A percentile compares a stretch with the other conserved stretches of the same genome.
Conservation (phyloP, 768 basidiomycete species). For the Gelatoporia subvermispora region DNA sequence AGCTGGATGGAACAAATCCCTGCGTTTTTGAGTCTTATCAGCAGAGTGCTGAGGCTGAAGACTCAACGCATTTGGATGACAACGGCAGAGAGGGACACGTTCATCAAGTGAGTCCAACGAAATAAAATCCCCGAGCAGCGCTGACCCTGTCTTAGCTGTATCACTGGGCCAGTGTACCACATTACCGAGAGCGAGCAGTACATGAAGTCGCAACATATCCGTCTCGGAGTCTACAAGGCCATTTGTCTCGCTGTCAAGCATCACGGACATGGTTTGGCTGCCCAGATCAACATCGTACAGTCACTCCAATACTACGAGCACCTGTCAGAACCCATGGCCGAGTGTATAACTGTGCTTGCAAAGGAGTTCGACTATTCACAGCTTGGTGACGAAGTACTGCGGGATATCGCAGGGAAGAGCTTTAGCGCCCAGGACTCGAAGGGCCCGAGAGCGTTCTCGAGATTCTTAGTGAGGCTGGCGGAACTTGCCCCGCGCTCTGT, state of each 20-base stretch:
- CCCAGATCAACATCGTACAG: slow-evolving; percentile 89
- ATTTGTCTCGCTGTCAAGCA: slow-evolving; percentile 90
- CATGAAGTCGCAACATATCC: slow-evolving; percentile 77
- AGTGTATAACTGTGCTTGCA: slow-evolving; percentile 72
- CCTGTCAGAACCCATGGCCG: slow-evolving; percentile 90
- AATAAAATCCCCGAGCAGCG: not conserved
- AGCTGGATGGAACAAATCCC: slow-evolving; percentile 79
- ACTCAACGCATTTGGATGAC: slow-evolving; percentile 88
- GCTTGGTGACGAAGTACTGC: slow-evolving; percentile 85
- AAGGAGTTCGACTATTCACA: slow-evolving; percentile 87
- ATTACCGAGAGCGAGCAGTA: slow-evolving; percentile 82
- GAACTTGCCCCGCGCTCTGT: slow-evolving; percentile 78
- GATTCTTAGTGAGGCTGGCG: slow-evolving; percentile 75
- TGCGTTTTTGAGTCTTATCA: slow-evolving; percentile 59
- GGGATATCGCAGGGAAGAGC: slow-evolving; percentile 75
- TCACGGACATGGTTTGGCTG: slow-evolving; percentile 77
- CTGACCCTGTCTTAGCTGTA: slow-evolving; percentile 48
- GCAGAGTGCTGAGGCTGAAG: slow-evolving; percentile 62
- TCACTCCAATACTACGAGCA: slow-evolving; percentile 92
- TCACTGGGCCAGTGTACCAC: slow-evolving; percentile 84
- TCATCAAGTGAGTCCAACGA: slow-evolving; percentile 63
- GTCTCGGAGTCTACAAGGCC: slow-evolving; percentile 75
- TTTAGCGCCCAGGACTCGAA: slow-evolving; percentile 85
- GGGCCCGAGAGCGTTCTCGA: slow-evolving; percentile 78
- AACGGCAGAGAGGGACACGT: slow-evolving; percentile 78